Conservation (phyloP, 495 filamentous ascomycete genomes). For the Penicillium fimorum region DNA sequence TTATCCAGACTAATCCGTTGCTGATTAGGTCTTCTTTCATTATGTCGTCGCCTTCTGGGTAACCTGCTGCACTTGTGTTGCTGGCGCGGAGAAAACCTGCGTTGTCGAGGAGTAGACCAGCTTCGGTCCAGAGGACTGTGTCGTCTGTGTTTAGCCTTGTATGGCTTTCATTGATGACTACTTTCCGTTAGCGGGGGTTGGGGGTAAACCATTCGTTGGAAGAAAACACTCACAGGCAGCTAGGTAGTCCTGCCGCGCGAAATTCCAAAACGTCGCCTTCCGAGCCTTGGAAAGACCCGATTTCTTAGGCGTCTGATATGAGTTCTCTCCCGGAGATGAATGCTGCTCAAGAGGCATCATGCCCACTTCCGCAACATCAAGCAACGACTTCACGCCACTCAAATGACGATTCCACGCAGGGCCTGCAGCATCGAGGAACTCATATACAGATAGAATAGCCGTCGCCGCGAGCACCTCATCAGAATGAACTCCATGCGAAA, state of each 20-base stretch:
- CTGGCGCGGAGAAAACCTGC: constrained; percentile 54
- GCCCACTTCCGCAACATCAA: constrained; percentile 62
- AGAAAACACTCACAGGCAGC: constrained; percentile 53
- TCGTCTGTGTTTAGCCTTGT: constrained; percentile 63
- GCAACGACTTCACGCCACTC: constrained; percentile 60
- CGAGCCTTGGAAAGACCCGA: constrained; percentile 52
- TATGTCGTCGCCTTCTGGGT: constrained; percentile 45
- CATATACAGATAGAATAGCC: constrained; percentile 63
- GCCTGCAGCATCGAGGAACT: constrained; percentile 60
- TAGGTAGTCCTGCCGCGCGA: constrained; percentile 63
- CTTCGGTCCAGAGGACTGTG: constrained; percentile 58
- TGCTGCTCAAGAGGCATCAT: constrained; percentile 57
- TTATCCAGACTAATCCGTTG: constrained; percentile 62
- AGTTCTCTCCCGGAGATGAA: constrained; percentile 35
- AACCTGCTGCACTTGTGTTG: constrained; percentile 45
- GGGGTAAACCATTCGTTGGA: background rate
- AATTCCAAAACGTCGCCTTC: constrained; percentile 64
- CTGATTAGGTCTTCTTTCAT: constrained; percentile 63
- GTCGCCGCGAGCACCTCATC: constrained; percentile 63
- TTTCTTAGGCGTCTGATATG: constrained; percentile 31
- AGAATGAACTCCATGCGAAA: constrained; percentile 46
- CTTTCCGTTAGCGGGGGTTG: constrained; percentile 7
- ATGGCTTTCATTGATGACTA: constrained; percentile 60
- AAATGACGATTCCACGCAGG: constrained; percentile 64
- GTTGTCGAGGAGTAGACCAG: constrained; percentile 56